Evolutionary conservation across 225 moss, liverwort and hornwort species (phyloP).

Genomic region (Bryum argenteum): DNA sequence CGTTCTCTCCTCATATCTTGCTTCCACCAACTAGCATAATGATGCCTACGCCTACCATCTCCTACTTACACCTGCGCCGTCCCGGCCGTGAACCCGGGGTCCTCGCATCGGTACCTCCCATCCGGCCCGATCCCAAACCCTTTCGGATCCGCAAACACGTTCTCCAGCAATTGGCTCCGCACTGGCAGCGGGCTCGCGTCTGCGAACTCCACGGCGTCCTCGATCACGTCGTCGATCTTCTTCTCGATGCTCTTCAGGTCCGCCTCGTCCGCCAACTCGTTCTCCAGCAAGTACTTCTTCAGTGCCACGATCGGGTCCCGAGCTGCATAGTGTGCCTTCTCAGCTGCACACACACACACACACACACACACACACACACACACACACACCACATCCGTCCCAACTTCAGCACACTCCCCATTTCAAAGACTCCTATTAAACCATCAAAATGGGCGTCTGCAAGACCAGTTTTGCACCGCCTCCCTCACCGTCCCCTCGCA

Average conservation of each 20-base stretch:
- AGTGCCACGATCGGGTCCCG: conserved; percentile 82
- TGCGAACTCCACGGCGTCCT: conserved; percentile 90
- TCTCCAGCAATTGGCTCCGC: conserved; percentile 91
- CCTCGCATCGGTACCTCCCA: conserved; percentile 93
- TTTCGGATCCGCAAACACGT: conserved; percentile 86
- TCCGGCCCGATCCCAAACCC: conserved; percentile 95
- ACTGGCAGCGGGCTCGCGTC: conserved; percentile 88
- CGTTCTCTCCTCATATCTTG: too few relatives aligned
- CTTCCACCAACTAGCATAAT: too few relatives aligned
- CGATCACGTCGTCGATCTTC: conserved; percentile 77
- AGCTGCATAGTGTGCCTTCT: conserved; percentile 87
- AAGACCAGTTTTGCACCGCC: too few relatives aligned
- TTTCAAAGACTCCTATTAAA: too few relatives aligned
- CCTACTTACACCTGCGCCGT: conserved; percentile 74
- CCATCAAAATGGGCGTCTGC: too few relatives aligned
- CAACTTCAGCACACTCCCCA: too few relatives aligned
- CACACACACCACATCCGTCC: too few relatives aligned
- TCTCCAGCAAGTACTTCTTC: conserved; percentile 82
- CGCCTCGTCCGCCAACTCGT: conserved; percentile 65
- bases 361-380: not conserved
- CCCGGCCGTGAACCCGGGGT: conserved; percentile 88
- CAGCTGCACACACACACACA: conserved; percentile 54
- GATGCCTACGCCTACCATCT: not conserved
- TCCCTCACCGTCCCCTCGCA: too few relatives aligned
- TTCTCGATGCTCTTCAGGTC: conserved; percentile 87